These are phyloP conservation scores for Mortierella hygrophila DNA, from an alignment of 192 early-diverging fungal genomes.

Conservation along the genomic window DNA sequence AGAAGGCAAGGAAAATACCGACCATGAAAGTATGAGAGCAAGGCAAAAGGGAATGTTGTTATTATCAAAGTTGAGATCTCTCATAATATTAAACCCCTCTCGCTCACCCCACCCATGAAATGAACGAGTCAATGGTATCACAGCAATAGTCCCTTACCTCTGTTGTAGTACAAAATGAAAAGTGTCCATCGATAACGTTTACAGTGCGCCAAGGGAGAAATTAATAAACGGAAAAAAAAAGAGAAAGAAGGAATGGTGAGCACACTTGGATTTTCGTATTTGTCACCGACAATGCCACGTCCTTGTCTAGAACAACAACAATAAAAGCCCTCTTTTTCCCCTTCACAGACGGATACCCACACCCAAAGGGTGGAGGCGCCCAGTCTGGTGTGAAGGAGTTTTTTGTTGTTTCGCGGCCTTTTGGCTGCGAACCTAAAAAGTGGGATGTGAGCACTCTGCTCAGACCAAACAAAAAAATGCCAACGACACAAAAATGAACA, in stretches of 20 bases:
- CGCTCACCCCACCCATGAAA: neutral
- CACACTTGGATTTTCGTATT: neutral
- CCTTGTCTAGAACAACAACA: conserved; percentile 1
- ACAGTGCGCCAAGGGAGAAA: neutral
- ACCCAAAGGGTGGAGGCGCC: neutral
- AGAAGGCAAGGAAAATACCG: conserved; percentile 33
- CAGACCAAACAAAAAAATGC: conserved; percentile 12
- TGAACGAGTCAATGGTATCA: neutral
- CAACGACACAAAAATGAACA: conserved; percentile 5
- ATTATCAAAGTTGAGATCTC: conserved; percentile 5
- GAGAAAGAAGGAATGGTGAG: neutral
- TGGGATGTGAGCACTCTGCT: neutral
- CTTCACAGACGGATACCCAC: neutral
- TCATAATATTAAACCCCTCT: neutral
- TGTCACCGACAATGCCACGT: conserved; percentile 2
- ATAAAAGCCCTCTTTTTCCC: neutral
- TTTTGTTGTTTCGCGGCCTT: conserved; percentile 4
- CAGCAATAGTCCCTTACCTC: conserved; percentile 7
- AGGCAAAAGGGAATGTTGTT: neutral
- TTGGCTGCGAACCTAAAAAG: conserved; percentile 11
- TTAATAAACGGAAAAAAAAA: neutral
- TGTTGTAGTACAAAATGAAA: conserved; percentile 4
- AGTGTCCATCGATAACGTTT: conserved; percentile 2
- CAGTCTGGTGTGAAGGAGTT: neutral
- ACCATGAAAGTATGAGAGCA: neutral